Conservation (phyloP, 768 basidiomycete species). For the Kwoniella dendrophila region DNA sequence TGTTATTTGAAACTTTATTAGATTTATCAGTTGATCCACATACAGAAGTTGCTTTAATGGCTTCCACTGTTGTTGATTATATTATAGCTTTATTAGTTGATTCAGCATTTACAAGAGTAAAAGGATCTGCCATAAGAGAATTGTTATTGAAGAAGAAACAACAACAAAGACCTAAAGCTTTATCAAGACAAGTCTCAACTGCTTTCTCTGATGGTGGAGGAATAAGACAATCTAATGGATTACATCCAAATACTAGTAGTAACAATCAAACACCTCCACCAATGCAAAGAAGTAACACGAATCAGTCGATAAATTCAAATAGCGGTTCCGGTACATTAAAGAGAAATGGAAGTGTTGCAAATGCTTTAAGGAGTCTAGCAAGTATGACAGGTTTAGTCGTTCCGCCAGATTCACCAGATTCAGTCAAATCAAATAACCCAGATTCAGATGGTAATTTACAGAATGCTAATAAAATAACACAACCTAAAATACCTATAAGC, state of each 20-base stretch:
- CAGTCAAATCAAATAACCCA: not conserved
- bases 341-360: conserved; percentile 49
- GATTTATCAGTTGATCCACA: conserved; percentile 93
- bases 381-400: conserved; percentile 49
- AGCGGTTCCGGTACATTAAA: conserved; percentile 31
- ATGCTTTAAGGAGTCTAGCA: conserved; percentile 48
- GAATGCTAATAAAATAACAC: conserved; percentile 4
- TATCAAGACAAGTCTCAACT: conserved; percentile 20
- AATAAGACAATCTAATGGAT: conserved; percentile 13
- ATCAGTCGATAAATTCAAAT: conserved; percentile 17
- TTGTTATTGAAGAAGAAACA: conserved; percentile 23
- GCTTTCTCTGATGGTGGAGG: conserved; percentile 23
- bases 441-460: conserved; percentile 3
- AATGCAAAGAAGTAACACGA: conserved; percentile 43
- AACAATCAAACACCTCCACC: too few species aligned
- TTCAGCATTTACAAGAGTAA: conserved; percentile 78
- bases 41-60: conserved; percentile 85
- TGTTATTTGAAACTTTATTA: conserved; percentile 81
- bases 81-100: conserved; percentile 85
- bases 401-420: conserved; percentile 27
- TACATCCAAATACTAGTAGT: too few species aligned
- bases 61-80: conserved; percentile 89
- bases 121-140: conserved; percentile 64
- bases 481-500: conserved; percentile 6
- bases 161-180: conserved; percentile 18